Evolutionary conservation across 2,329 filamentous ascomycete species (phyloP).

Genomic region (Malbranchea zuffiana): DNA sequence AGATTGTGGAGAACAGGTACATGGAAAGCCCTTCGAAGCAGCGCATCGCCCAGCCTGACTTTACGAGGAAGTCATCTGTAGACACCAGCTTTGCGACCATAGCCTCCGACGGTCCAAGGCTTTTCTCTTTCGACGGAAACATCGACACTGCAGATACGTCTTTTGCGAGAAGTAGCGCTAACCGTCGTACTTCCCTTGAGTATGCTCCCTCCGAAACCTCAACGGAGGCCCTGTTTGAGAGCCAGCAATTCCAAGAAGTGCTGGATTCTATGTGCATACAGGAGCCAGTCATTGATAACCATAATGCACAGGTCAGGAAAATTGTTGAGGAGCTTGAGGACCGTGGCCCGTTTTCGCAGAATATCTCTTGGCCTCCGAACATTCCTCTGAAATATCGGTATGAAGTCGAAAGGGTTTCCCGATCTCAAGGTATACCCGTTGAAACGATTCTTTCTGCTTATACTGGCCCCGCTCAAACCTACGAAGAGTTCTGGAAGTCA

Average conservation of each 20-base stretch:
- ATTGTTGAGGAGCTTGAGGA: constrained; percentile 23
- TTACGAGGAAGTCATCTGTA: neutral
- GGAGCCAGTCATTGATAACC: neutral
- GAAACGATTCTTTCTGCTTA: constrained; percentile 22
- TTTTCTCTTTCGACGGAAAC: constrained; percentile 4
- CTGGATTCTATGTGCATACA: neutral
- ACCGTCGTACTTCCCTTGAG: neutral
- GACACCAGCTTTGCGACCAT: constrained; percentile 10
- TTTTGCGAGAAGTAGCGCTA: constrained; percentile 3
- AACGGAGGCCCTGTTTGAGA: neutral
- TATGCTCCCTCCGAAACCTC: constrained; percentile 6
- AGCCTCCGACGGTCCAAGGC: neutral
- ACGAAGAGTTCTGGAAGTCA: constrained; percentile 28
- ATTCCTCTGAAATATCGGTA: constrained; percentile 29
- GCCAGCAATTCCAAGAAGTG: constrained; percentile 5
- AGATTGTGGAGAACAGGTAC: too few species aligned
- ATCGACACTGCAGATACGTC: constrained; percentile 11
- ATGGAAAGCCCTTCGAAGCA: neutral
- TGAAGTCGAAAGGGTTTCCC: constrained; percentile 28
- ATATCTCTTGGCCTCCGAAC: constrained; percentile 18
- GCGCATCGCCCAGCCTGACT: neutral
- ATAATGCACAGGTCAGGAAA: constrained; percentile 13
- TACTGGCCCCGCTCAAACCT: constrained; percentile 16
- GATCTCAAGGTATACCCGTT: constrained; percentile 22
- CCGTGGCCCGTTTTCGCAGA: constrained; percentile 28